Evolutionary conservation across 2,329 filamentous ascomycete genomes (phyloP), one percentile per base, ranked within the genome.

Genomic region (Paraphaeosphaeria sporulosa): DNA sequence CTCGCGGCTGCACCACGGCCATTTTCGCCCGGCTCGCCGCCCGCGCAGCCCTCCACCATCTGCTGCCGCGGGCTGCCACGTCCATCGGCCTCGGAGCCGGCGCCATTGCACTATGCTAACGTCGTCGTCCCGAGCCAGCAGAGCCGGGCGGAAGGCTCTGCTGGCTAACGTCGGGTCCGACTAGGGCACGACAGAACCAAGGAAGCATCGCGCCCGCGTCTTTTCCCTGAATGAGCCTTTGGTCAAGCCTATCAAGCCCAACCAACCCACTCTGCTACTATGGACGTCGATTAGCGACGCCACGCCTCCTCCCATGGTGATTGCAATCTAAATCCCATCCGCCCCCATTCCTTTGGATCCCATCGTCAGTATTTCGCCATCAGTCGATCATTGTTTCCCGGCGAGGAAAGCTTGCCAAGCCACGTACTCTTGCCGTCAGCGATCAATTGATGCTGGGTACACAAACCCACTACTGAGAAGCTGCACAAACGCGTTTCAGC

Each of bases 321-420:
- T 42, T 42, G 46, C 49, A 50, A 59, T 60, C 57, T 51, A 57
- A 58, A 52, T n/a, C n/a, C 38, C 36, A 9, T 36, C 23, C 53
- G 46, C 43, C 9, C 54, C 17, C 10, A 55, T n/a, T 19, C 17
- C 12, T 55, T 10, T 55, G 55, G 38, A 54, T 49, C 40, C 34
- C 17, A 40, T 49, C 43, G 43, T n/a, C 40, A 43, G 43, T 47
- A n/a, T 27, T n/a, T 43, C 38, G 15, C 19, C 32, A 38, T n/a
- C 47, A 6, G n/a, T 34, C 27, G 3, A 40, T 46, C 52, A 23
- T 25, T 55, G 52, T 40, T 59, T 53, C 62, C 59, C 56, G 52
- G 42, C 53, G 56, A 53, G 60, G 56, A 63, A 63, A 64, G 61
- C 58, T 59, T 62, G 65, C 68, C 67, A 71, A 69, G 65, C 60